Evolutionary conservation across 345 rosid genomes (phyloP).

Genomic region (Acer yangbiense): DNA sequence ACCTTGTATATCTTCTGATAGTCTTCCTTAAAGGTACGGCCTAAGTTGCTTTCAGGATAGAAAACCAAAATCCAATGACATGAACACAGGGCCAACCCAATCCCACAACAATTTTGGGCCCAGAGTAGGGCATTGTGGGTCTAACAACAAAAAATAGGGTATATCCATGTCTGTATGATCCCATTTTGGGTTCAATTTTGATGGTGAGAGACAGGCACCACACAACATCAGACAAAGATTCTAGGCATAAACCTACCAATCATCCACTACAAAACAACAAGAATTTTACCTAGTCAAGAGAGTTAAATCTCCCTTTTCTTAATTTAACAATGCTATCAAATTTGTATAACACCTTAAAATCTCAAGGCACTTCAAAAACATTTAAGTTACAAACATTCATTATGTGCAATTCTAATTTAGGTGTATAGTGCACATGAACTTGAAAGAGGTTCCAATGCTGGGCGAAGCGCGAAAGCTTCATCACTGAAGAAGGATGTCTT

Average conservation of each 20-base stretch:
- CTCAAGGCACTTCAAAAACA: background rate
- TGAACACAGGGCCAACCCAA: background rate
- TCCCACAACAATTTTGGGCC: background rate
- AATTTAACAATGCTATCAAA: constrained; percentile 17
- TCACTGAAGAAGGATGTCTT: background rate
- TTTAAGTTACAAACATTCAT: constrained; percentile 32
- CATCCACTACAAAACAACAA: background rate
- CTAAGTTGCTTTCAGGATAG: background rate
- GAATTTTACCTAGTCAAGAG: background rate
- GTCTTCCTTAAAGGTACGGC: background rate
- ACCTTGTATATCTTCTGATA: too few relatives aligned
- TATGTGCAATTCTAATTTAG: constrained; percentile 32
- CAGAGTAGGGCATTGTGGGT: background rate
- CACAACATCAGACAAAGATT: background rate
- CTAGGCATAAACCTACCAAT: background rate
- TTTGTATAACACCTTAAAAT: constrained; percentile 9
- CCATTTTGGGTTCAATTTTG: too few relatives aligned
- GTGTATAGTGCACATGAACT: constrained; percentile 22
- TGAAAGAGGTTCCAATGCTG: background rate
- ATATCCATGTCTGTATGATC: background rate
- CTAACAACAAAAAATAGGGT: background rate
- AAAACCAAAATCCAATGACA: background rate
- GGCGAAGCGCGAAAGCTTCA: background rate
- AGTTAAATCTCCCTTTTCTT: constrained; percentile 10
- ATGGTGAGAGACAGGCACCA: background rate